Evolutionary conservation across 75 land plant species (phyloP).

Genomic region (Pinus albicaulis): DNA sequence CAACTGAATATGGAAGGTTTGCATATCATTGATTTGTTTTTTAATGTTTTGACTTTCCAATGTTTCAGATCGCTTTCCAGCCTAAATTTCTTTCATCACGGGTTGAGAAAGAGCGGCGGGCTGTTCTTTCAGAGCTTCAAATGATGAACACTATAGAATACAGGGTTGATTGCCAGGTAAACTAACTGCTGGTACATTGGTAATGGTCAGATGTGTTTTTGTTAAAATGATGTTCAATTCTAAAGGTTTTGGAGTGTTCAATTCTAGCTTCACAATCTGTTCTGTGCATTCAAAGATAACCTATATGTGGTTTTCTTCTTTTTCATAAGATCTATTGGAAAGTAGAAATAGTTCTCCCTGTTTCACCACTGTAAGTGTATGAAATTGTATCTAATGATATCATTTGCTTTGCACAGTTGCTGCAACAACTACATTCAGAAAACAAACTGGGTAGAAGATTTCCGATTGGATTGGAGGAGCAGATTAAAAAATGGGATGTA

Average conservation of each 20-base stretch:
- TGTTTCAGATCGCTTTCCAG: constrained; percentile 86
- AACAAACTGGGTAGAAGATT: constrained; percentile 94
- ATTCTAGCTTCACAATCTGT: neutral
- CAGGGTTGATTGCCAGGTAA: constrained; percentile 98
- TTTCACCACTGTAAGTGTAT: neutral
- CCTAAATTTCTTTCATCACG: constrained; percentile 97
- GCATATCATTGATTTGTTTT: neutral
- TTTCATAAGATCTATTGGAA: neutral
- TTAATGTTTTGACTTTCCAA: neutral
- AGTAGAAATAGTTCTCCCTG: neutral
- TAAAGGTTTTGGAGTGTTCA: too few species aligned
- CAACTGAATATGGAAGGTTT: neutral
- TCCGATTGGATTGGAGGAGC: constrained; percentile 98
- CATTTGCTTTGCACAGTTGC: constrained; percentile 44
- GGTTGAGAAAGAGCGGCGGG: constrained; percentile 93
- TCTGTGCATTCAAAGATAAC: neutral
- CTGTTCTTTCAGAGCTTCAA: constrained; percentile 94
- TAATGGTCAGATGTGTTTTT: too few species aligned
- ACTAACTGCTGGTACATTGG: neutral
- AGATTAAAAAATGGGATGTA: constrained; percentile 97
- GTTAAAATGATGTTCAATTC: too few species aligned
- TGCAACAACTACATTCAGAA: constrained; percentile 97
- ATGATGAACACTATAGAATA: constrained; percentile 99
- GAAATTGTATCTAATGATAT: neutral
- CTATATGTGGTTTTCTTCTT: neutral